These are phyloP conservation scores for Russula sp. DNA, from an alignment of 768 basidiomycete genomes.

Conservation along the genomic window DNA sequence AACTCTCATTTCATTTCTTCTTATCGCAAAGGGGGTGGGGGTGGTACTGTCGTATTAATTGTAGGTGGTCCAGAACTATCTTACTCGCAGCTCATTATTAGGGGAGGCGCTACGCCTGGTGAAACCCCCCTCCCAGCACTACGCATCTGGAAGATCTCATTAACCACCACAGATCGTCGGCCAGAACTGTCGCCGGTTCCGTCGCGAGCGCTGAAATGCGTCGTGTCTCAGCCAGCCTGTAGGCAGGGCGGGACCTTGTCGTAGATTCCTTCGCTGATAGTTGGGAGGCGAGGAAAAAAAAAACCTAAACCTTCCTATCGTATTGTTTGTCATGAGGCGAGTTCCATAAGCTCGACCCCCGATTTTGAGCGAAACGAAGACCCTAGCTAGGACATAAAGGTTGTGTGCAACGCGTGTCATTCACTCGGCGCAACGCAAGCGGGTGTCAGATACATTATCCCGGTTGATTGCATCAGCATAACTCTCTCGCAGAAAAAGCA, in stretches of 20 bases:
- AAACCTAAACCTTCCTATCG: background rate
- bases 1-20: background rate
- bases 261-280: background rate
- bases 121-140: background rate
- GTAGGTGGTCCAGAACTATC: background rate
- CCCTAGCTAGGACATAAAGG: constrained; percentile 5
- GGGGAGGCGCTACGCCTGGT: background rate
- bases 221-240: background rate
- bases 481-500: too few species aligned
- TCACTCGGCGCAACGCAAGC: background rate
- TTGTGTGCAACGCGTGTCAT: background rate
- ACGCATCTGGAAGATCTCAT: background rate
- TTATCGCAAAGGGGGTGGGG: background rate
- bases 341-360: constrained; percentile 7
- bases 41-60: background rate
- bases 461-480: too few species aligned
- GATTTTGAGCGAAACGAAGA: constrained; percentile 7
- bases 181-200: background rate
- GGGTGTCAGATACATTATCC: background rate
- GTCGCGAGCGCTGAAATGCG: background rate
- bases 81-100: background rate
- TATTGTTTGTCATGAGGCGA: background rate
- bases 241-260: background rate
- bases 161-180: background rate
- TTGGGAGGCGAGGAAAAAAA: background rate